phyloP scores from a whole-genome alignment of 2,329 filamentous ascomycete genomes.

The Emmonsia crescens region DNA sequence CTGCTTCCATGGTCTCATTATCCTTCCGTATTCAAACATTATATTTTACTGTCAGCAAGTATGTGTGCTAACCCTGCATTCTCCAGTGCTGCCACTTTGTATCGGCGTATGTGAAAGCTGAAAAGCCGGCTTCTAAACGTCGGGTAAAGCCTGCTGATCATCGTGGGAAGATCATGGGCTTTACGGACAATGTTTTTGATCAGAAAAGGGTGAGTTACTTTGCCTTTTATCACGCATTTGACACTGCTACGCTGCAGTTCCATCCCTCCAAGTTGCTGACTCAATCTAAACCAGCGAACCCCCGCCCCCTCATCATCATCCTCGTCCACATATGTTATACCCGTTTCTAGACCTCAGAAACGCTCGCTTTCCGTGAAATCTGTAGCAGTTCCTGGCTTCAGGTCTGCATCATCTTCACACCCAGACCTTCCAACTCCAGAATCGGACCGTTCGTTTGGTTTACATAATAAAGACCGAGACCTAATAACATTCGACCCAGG shows the following conservation, averaged over 20 bases:
- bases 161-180: slow-evolving; percentile 25
- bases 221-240: not conserved
- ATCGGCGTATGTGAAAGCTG: slow-evolving; percentile 23
- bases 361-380: slow-evolving; percentile 6
- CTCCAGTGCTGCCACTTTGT: slow-evolving; percentile 25
- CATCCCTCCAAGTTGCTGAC: not conserved
- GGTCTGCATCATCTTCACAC: not conserved
- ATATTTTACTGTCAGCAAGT: not conserved
- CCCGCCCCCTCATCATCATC: slow-evolving; percentile 3
- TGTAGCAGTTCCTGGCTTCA: not conserved
- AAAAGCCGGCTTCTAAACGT: slow-evolving; percentile 23
- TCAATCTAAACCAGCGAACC: slow-evolving; percentile 8
- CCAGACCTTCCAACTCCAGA: slow-evolving; percentile 4
- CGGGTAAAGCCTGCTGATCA: slow-evolving; percentile 24
- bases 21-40: not conserved
- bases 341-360: slow-evolving; percentile 8
- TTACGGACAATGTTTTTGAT: slow-evolving; percentile 30
- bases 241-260: not conserved
- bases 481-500: not conserved
- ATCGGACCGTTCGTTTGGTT: slow-evolving; percentile 1
- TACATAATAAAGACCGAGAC: not conserved
- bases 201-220: slow-evolving; percentile 21
- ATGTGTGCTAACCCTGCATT: not conserved
- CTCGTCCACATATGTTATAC: slow-evolving; percentile 5
- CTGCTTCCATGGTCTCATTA: not conserved